Conservation (phyloP, 148 eudicot genomes). For the Vaccinium corymbosum region DNA sequence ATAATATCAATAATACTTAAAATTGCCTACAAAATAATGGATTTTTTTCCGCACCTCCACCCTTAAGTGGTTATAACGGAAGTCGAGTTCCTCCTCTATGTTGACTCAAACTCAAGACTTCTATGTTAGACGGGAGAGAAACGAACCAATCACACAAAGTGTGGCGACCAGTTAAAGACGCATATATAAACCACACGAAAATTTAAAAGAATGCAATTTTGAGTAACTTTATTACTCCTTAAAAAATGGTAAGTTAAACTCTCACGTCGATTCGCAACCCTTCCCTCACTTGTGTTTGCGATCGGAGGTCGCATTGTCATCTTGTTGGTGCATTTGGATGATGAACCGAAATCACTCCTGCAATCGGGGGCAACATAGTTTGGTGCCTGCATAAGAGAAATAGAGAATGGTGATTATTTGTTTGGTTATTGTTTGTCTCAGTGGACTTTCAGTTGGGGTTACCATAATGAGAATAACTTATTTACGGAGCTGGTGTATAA, state of each 20-base stretch:
- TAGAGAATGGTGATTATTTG: neutral
- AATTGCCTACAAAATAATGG: too few species aligned
- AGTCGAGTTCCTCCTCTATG: too few species aligned
- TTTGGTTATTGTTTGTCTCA: too few species aligned
- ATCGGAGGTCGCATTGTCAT: slow-evolving; percentile 33
- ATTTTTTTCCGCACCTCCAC: too few species aligned
- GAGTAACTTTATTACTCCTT: neutral
- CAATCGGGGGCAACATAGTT: slow-evolving; percentile 37
- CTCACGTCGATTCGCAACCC: slow-evolving; percentile 65
- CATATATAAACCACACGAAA: neutral
- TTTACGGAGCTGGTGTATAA: too few species aligned
- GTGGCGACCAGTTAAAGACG: neutral
- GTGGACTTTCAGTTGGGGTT: too few species aligned
- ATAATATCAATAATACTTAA: too few species aligned
- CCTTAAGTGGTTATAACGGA: too few species aligned
- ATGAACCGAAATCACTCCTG: slow-evolving; percentile 50
- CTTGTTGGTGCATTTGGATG: slow-evolving; percentile 46
- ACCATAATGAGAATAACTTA: too few species aligned
- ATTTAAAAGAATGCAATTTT: neutral
- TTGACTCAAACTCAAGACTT: too few species aligned
- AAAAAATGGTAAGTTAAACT: slow-evolving; percentile 8
- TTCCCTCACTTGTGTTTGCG: slow-evolving; percentile 24
- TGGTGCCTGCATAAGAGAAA: slow-evolving; percentile 35
- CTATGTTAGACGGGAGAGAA: too few species aligned
- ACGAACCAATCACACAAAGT: too few species aligned